Evolutionary conservation across 2,329 filamentous ascomycete species (phyloP), one percentile per base, ranked within the genome.

Genomic region (Hymenoscyphus albidus): DNA sequence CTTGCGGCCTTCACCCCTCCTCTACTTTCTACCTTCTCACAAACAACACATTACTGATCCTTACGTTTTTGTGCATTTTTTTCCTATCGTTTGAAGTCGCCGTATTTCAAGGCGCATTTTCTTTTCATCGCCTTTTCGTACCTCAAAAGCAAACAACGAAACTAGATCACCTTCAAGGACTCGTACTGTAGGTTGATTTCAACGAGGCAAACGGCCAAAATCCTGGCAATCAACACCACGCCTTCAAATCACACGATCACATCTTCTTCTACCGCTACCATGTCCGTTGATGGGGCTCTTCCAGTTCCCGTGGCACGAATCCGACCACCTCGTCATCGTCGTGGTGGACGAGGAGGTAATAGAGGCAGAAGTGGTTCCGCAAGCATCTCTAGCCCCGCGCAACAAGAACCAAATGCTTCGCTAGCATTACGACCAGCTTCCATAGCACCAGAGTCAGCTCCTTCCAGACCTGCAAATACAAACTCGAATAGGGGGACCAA

Each of bases 41-140:
- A 13, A 40, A 40, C 16, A 58, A 42, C 57, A 32, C 55, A 59
- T 6, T 44, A 35, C 18, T 56, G 44, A 35, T 39, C 39, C 22
- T 44, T 56, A 31, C 42, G 35, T 61, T 56, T 51, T 51, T 22
- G 44, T 51, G 38, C 39, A 18, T 71, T 62, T 64, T 61, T 71
- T 70, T 58, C 54, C 63, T 18, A 35, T 35, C 9, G 9, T 73
- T 55, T 61, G 71, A 74, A 74, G 72, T 64, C 72, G 71, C 72
- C 72, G 64, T 73, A 74, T 74, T 72, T 68, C 27, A 44, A 69
- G 70, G 70, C 71, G 72, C 72, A 74, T 35, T 44, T 64, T 16
- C 27, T 13, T 22, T 22, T 51, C 44, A 51, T 22, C 6, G 22
- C 5, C 16, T 5, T 48, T 18, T 22, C 9, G 7, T 51, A 51